Percentiles rank a stretch among this genome's conserved stretches.
Evolutionary conservation across 1,139 yeast genomes (phyloP).

Genomic region (Pichia sp.): DNA sequence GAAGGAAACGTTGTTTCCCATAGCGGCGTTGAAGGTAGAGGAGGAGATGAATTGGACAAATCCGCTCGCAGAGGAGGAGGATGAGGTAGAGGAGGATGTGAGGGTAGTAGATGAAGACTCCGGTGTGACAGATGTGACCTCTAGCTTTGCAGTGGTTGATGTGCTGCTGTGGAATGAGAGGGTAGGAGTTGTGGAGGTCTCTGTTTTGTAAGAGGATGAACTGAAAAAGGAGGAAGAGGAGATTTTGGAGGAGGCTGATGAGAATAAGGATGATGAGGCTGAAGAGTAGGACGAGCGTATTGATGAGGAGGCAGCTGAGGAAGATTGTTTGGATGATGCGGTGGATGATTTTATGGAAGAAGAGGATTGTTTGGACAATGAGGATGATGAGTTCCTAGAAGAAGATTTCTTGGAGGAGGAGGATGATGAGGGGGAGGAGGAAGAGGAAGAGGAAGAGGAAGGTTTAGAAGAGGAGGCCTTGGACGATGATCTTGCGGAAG

Average conservation of each 20-base stretch:
- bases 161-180: background rate
- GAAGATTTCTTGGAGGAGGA: background rate
- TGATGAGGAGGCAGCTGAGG: background rate
- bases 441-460: background rate
- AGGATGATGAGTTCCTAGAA: background rate
- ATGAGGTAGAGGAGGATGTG: background rate
- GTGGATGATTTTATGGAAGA: too few relatives aligned
- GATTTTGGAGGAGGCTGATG: background rate
- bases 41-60: conserved; percentile 10
- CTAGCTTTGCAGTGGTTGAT: background rate
- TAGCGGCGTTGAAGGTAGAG: background rate
- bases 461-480: background rate
- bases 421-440: background rate
- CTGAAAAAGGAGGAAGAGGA: background rate
- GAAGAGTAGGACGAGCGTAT: background rate
- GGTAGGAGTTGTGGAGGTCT: background rate
- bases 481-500: conserved; percentile 6
- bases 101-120: background rate
- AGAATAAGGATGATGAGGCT: background rate
- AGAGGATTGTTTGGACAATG: background rate
- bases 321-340: too few relatives aligned
- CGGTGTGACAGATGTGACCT: background rate
- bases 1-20: background rate
- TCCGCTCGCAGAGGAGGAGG: conserved; percentile 6
- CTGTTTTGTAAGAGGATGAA: too few relatives aligned